A percentile compares a stretch with the other conserved stretches of the same genome.
Evolutionary conservation across 2,329 filamentous ascomycete genomes (phyloP).

Genomic region (Colletotrichum neosansevieriae): DNA sequence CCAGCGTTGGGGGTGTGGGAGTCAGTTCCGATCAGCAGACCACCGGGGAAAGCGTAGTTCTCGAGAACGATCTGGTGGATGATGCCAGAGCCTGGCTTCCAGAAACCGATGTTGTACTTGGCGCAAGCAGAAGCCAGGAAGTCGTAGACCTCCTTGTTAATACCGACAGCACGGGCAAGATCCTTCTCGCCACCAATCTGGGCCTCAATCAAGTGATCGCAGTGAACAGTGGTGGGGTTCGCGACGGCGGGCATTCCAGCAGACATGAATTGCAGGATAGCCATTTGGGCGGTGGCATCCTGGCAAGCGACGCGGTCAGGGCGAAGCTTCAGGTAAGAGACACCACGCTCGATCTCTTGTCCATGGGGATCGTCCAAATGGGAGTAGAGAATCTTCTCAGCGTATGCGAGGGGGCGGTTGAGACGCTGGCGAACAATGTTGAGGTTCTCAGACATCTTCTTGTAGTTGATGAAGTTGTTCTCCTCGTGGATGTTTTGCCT

Average conservation of each 20-base stretch:
- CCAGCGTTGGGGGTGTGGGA: conserved; percentile 98
- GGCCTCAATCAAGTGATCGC: conserved; percentile 99
- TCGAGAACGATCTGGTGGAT: conserved; percentile 99
- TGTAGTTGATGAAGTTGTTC: conserved; percentile 98
- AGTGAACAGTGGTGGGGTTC: conserved; percentile 96
- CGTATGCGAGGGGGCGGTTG: conserved; percentile 92
- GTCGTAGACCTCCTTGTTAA: conserved; percentile 99
- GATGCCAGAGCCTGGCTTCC: conserved; percentile 98
- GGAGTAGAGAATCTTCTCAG: conserved; percentile 99
- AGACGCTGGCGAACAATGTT: conserved; percentile 88
- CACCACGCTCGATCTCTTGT: conserved; percentile 96
- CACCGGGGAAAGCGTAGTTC: conserved; percentile 99
- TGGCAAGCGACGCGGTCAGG: conserved; percentile 99
- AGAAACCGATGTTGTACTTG: conserved; percentile 99
- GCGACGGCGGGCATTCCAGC: conserved; percentile 96
- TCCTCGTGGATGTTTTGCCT: conserved; percentile 98
- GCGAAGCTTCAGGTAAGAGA: conserved; percentile 95
- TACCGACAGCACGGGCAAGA: conserved; percentile 87
- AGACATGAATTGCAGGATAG: conserved; percentile 99
- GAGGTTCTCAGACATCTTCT: conserved; percentile 99
- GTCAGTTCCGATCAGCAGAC: conserved; percentile 96
- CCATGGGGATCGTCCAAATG: conserved; percentile 97
- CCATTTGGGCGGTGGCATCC: conserved; percentile 99
- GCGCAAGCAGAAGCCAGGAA: conserved; percentile 94
- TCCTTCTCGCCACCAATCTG: conserved; percentile 95